Evolutionary conservation across 352 stramenopile genomes (phyloP).

Genomic region (Phytophthora lateralis): DNA sequence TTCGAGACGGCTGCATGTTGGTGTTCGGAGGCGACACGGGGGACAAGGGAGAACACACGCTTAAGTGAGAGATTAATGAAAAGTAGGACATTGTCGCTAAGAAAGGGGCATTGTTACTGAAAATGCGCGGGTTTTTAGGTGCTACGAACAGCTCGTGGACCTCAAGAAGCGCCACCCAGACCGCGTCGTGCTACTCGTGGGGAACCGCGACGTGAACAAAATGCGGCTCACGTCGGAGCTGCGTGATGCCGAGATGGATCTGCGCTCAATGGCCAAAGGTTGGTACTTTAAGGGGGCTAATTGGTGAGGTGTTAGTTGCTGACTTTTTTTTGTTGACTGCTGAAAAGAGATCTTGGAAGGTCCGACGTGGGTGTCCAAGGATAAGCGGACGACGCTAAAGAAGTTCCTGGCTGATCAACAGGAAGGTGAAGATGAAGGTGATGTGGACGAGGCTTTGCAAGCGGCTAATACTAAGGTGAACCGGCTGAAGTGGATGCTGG

Average conservation of each 20-base stretch:
- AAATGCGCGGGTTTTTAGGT: constrained; percentile 32
- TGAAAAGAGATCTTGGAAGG: constrained; percentile 70
- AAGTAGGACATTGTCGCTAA: neutral
- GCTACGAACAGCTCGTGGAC: constrained; percentile 82
- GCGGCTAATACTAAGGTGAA: constrained; percentile 79
- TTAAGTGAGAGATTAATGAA: constrained; percentile 51
- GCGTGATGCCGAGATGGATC: constrained; percentile 69
- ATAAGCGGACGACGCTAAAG: constrained; percentile 59
- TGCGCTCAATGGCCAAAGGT: constrained; percentile 67
- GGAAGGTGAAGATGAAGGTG: constrained; percentile 1
- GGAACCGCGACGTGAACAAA: constrained; percentile 95
- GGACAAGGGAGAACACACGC: constrained; percentile 91
- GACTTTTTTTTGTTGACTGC: constrained; percentile 4
- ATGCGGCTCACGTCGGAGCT: constrained; percentile 88
- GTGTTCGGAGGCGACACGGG: constrained; percentile 92
- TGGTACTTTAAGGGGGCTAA: neutral
- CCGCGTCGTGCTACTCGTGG: constrained; percentile 91
- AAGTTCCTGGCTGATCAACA: constrained; percentile 49
- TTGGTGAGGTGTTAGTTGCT: neutral
- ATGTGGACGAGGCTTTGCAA: constrained; percentile 21
- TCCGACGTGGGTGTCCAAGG: constrained; percentile 63
- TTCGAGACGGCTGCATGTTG: constrained; percentile 77
- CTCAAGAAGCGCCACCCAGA: constrained; percentile 89
- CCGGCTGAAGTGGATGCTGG: constrained; percentile 89
- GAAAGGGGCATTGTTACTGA: neutral